Conservation (phyloP, 768 basidiomycete species). For the Phylloporus sp. region DNA sequence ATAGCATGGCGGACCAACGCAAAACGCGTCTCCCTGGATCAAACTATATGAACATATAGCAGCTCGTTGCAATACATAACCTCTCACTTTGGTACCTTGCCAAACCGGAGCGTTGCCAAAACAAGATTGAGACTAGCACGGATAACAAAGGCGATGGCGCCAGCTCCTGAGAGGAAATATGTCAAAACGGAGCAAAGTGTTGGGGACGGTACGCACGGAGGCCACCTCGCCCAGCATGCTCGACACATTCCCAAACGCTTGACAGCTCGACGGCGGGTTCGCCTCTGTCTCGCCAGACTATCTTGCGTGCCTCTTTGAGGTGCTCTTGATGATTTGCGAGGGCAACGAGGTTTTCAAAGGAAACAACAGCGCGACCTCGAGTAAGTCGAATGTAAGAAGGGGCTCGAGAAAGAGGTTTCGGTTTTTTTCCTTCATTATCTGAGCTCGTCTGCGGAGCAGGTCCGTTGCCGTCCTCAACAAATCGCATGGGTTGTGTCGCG, state of each 20-base stretch:
- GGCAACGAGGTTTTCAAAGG: conserved; percentile 81
- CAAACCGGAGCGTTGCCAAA: conserved; percentile 68
- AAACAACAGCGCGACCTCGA: conserved; percentile 58
- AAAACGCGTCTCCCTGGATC: conserved; percentile 57
- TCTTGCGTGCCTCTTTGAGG: conserved; percentile 66
- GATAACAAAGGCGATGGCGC: conserved; percentile 73
- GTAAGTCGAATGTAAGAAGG: conserved; percentile 47
- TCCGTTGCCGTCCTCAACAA: conserved; percentile 2
- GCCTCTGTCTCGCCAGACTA: conserved; percentile 79
- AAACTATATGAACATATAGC: neutral
- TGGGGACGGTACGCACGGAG: conserved; percentile 49
- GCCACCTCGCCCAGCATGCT: conserved; percentile 69
- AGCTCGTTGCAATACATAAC: neutral
- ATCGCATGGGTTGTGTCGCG: conserved; percentile 5
- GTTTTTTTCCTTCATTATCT: neutral
- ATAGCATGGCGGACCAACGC: conserved; percentile 74
- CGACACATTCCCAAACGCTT: conserved; percentile 60
- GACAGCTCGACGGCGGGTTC: conserved; percentile 68
- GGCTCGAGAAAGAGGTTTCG: conserved; percentile 13
- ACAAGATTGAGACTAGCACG: conserved; percentile 82
- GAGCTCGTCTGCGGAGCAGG: neutral
- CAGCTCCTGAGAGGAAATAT: conserved; percentile 56
- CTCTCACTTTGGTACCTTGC: conserved; percentile 60
- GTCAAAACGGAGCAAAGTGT: neutral
- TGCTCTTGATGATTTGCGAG: conserved; percentile 82